Percentiles rank a stretch among this genome's conserved stretches.
Evolutionary conservation across 1,139 yeast species (phyloP).

Genomic region (Debaryomyces subglobosus): DNA sequence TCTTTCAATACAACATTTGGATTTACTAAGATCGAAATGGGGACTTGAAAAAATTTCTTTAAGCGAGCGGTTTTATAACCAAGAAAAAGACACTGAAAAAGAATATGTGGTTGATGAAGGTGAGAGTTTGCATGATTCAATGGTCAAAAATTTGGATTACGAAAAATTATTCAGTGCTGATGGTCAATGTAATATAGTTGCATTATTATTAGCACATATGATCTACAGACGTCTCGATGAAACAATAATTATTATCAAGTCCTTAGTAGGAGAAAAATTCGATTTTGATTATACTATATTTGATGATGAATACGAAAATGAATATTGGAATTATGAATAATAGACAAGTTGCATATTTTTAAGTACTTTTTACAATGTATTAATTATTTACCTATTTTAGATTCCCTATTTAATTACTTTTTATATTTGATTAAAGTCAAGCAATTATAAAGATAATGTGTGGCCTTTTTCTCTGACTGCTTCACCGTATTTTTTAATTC

Average conservation of each 20-base stretch:
- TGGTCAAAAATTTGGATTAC: constrained; percentile 26
- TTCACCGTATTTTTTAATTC: constrained; percentile 97
- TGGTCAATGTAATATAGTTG: constrained; percentile 35
- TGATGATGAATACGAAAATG: neutral
- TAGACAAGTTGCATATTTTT: neutral
- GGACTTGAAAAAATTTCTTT: constrained; percentile 27
- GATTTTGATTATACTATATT: constrained; percentile 6
- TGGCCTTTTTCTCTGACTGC: constrained; percentile 80
- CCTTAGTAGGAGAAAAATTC: constrained; percentile 41
- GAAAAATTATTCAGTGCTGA: constrained; percentile 33
- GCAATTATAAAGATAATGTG: constrained; percentile 44
- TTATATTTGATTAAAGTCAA: neutral
- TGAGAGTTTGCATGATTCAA: constrained; percentile 9
- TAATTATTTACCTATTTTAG: constrained; percentile 5
- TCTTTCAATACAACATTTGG: constrained; percentile 35
- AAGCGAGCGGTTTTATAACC: constrained; percentile 30
- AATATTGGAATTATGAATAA: neutral
- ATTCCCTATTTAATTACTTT: neutral
- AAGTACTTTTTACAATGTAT: neutral
- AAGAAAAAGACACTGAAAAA: neutral
- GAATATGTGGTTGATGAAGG: constrained; percentile 5
- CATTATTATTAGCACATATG: constrained; percentile 35
- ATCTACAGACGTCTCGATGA: constrained; percentile 38
- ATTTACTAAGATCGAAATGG: constrained; percentile 34
- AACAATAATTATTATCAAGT: constrained; percentile 32